phyloP scores from a whole-genome alignment of 345 rosid species.

The Jatropha curcas region DNA sequence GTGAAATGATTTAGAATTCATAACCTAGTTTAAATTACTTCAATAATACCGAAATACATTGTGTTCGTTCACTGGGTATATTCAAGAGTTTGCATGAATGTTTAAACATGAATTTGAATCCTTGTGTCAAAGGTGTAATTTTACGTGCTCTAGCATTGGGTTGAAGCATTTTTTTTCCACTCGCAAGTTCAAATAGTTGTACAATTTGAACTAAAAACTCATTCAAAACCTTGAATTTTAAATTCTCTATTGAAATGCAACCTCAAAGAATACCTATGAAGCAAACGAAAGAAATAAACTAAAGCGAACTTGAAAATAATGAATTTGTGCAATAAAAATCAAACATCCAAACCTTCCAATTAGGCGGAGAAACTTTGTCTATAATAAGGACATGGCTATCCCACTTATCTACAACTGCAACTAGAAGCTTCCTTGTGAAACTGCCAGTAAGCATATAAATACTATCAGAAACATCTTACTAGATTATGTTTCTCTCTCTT shows the following conservation, averaged over 20 bases:
- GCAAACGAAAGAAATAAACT: neutral
- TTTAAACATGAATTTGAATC: neutral
- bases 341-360: conserved; percentile 74
- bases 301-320: conserved; percentile 7
- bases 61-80: neutral
- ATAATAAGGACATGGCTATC: conserved; percentile 69
- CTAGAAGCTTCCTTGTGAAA: conserved; percentile 90
- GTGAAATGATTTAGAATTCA: neutral
- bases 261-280: neutral
- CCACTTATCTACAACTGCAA: conserved; percentile 83
- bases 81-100: neutral
- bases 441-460: conserved; percentile 43
- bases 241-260: neutral
- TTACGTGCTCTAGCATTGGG: neutral
- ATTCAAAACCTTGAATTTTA: neutral
- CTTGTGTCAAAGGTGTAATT: neutral
- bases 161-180: neutral
- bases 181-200: neutral
- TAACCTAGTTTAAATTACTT: neutral
- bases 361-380: conserved; percentile 69
- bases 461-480: conserved; percentile 13
- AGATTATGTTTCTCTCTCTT: neutral
- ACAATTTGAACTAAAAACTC: neutral
- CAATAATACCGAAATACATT: neutral
- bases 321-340: neutral